A percentile compares a stretch with the other conserved stretches of the same genome.
These are phyloP conservation scores for Chlorella sp. DNA, from an alignment of 139 green algal species.

Conservation along the genomic window DNA sequence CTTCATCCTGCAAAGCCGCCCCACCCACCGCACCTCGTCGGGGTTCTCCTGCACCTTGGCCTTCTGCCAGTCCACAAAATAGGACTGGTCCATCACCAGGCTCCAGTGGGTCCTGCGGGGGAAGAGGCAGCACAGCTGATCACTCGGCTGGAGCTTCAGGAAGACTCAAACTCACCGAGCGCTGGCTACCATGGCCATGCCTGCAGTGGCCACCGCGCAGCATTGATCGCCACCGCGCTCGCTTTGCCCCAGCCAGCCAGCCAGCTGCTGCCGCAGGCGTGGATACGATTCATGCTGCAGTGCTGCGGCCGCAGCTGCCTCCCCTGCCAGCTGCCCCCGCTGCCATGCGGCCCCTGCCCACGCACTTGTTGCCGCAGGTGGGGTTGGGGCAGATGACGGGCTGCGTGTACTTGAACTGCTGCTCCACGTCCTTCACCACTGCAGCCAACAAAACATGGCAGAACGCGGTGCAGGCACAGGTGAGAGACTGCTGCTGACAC, in stretches of 20 bases:
- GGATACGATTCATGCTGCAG: neutral
- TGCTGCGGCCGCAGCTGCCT: no score
- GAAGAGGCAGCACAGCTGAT: neutral
- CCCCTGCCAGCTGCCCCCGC: no score
- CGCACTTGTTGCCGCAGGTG: conserved; percentile 90
- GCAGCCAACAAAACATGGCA: neutral
- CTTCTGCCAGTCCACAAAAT: conserved; percentile 99
- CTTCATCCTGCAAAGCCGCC: no score
- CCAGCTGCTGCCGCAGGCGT: neutral
- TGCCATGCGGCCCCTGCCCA: neutral
- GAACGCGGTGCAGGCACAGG: neutral
- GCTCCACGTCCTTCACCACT: conserved; percentile 83
- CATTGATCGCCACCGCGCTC: neutral
- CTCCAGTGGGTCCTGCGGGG: conserved; percentile 60
- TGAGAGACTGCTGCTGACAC: neutral
- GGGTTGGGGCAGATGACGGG: conserved; percentile 91
- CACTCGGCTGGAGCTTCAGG: no score
- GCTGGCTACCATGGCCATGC: neutral
- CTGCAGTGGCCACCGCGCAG: neutral
- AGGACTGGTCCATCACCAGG: conserved; percentile 89
- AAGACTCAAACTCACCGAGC: no score
- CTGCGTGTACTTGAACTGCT: conserved; percentile 98
- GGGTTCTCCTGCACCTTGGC: conserved; percentile 95
- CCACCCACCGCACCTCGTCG: conserved; percentile 92
- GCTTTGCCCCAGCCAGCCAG: neutral